Evolutionary conservation across 345 rosid genomes (phyloP).

Genomic region (Ceriops decandra): DNA sequence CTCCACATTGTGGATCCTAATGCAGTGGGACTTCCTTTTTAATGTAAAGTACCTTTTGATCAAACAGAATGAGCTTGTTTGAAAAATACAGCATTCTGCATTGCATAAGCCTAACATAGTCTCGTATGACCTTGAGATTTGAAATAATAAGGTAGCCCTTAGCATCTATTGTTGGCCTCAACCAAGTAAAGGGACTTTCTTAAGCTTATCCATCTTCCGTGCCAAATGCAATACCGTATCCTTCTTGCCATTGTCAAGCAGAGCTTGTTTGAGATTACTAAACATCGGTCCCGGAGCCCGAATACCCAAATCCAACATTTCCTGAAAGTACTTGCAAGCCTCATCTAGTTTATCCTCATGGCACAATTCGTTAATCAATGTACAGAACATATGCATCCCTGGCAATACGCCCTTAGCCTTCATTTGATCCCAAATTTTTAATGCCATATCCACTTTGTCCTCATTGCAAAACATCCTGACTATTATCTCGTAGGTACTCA

Average conservation of each 20-base stretch:
- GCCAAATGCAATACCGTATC: constrained; percentile 43
- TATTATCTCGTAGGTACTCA: constrained; percentile 74
- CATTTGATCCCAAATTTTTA: constrained; percentile 69
- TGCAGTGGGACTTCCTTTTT: too few relatives aligned
- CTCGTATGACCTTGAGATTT: neutral
- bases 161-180: constrained; percentile 14
- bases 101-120: neutral
- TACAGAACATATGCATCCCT: constrained; percentile 84
- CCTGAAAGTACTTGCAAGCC: constrained; percentile 76
- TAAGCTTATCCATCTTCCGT: constrained; percentile 55
- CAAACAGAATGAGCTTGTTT: too few relatives aligned
- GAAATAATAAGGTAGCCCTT: neutral
- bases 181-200: constrained; percentile 53
- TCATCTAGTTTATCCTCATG: constrained; percentile 55
- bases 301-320: constrained; percentile 83
- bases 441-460: constrained; percentile 58
- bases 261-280: constrained; percentile 69
- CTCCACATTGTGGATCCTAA: too few relatives aligned
- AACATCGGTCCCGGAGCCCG: constrained; percentile 73
- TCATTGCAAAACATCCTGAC: constrained; percentile 82
- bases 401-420: constrained; percentile 69
- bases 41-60: too few relatives aligned
- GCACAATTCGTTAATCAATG: constrained; percentile 55
- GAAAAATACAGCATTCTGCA: too few relatives aligned
- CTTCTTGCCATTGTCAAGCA: constrained; percentile 54